Conservation (phyloP, 2,329 filamentous ascomycete species). For the Pyrenochaeta sp. region DNA sequence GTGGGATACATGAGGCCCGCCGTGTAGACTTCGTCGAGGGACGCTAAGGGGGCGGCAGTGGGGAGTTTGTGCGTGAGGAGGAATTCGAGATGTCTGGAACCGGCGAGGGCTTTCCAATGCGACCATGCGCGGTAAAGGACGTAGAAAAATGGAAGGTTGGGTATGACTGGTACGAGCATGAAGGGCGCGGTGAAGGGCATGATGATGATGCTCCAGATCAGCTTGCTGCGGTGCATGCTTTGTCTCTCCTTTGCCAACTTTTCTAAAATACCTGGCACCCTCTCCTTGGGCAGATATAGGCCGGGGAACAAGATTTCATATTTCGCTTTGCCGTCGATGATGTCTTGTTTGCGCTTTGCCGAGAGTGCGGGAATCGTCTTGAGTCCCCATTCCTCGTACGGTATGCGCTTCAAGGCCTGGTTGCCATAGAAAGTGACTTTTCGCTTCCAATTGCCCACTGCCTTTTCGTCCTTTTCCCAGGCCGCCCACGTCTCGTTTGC, state of each 20-base stretch:
- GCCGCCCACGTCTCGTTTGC: constrained; percentile 79
- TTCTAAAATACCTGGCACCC: constrained; percentile 70
- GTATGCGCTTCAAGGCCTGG: constrained; percentile 81
- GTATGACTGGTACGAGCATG: constrained; percentile 82
- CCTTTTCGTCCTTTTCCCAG: constrained; percentile 82
- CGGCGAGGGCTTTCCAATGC: constrained; percentile 69
- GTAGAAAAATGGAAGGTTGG: constrained; percentile 97
- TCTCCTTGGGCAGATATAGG: constrained; percentile 69
- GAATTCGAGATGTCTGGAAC: constrained; percentile 84
- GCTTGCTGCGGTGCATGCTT: constrained; percentile 74
- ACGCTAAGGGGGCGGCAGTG: constrained; percentile 67
- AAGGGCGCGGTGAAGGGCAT: constrained; percentile 80
- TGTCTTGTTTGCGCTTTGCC: constrained; percentile 68
- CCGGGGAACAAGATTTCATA: constrained; percentile 80
- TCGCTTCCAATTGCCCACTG: constrained; percentile 78
- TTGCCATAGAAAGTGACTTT: constrained; percentile 88
- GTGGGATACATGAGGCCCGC: constrained; percentile 56
- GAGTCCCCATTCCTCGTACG: constrained; percentile 96
- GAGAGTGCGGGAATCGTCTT: constrained; percentile 91
- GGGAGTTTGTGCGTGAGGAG: constrained; percentile 78
- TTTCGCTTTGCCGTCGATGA: constrained; percentile 67
- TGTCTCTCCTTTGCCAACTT: constrained; percentile 82
- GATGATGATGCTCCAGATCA: constrained; percentile 73
- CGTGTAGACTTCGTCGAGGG: constrained; percentile 78
- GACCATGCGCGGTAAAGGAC: constrained; percentile 80